phyloP scores from a whole-genome alignment of 805 yeast species.

The Metschnikowia shivogae region DNA sequence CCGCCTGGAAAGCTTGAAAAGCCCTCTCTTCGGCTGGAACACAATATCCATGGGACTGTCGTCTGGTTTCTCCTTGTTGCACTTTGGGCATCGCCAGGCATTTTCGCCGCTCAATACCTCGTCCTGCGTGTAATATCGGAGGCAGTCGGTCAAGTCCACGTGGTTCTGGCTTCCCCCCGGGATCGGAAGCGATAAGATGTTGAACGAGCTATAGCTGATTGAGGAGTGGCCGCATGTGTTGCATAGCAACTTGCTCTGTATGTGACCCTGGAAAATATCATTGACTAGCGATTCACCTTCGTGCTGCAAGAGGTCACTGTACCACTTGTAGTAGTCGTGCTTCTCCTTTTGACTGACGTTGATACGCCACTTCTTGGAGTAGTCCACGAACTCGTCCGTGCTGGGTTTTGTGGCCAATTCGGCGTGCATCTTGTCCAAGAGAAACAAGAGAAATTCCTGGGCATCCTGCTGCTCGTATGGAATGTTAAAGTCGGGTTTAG shows the following conservation, averaged over 20 bases:
- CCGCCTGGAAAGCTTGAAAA: constrained; percentile 31
- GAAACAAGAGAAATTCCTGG: constrained; percentile 65
- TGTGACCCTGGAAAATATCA: constrained; percentile 67
- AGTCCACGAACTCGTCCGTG: constrained; percentile 16
- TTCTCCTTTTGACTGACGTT: constrained; percentile 29
- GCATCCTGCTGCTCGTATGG: constrained; percentile 81
- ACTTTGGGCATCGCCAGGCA: constrained; percentile 82
- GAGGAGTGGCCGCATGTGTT: constrained; percentile 60
- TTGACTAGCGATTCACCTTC: constrained; percentile 69
- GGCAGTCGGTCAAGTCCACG: constrained; percentile 57
- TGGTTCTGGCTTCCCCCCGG: constrained; percentile 28
- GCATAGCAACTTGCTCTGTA: constrained; percentile 61
- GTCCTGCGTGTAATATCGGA: constrained; percentile 55
- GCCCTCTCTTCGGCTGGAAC: constrained; percentile 33
- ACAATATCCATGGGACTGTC: constrained; percentile 24
- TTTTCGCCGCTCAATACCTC: constrained; percentile 70
- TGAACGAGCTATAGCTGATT: constrained; percentile 57
- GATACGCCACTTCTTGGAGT: constrained; percentile 30
- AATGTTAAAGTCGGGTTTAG: constrained; percentile 64
- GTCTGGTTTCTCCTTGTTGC: constrained; percentile 32
- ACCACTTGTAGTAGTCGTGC: constrained; percentile 62
- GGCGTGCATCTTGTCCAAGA: constrained; percentile 65
- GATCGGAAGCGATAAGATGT: constrained; percentile 59
- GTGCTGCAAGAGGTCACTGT: constrained; percentile 41
- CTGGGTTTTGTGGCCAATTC: constrained; percentile 44